Percentiles rank a stretch among this genome's conserved stretches.
phyloP scores from a whole-genome alignment of 805 yeast genomes.

The Candida silvatica region DNA sequence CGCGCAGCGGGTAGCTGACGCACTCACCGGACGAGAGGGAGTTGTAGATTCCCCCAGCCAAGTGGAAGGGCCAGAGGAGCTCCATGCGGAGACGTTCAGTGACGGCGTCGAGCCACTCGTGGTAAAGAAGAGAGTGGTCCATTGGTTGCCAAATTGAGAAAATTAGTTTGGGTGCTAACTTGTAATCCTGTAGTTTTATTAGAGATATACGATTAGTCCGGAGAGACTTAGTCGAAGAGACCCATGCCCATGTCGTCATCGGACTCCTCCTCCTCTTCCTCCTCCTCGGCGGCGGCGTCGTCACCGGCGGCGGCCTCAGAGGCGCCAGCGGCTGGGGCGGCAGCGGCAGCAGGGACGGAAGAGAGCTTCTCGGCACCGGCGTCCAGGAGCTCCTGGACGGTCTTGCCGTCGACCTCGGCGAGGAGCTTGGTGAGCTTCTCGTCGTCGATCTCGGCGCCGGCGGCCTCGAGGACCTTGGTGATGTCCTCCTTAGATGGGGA shows the following conservation, averaged over 20 bases:
- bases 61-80: slow-evolving; percentile 13
- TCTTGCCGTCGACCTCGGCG: slow-evolving; percentile 72
- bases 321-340: slow-evolving; percentile 55
- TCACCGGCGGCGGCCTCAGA: slow-evolving; percentile 48
- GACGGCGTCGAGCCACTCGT: slow-evolving; percentile 8
- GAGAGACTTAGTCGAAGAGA: slow-evolving; percentile 98
- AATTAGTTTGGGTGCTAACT: slow-evolving; percentile 7
- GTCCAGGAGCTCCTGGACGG: slow-evolving; percentile 65
- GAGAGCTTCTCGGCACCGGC: slow-evolving; percentile 78
- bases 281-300: slow-evolving; percentile 51
- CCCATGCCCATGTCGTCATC: slow-evolving; percentile 53
- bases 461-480: slow-evolving; percentile 61
- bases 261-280: slow-evolving; percentile 41
- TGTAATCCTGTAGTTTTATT: too few species aligned
- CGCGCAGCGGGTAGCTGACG: slow-evolving; percentile 17
- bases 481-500: slow-evolving; percentile 75
- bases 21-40: neutral
- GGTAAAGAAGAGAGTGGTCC: neutral
- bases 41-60: slow-evolving; percentile 7
- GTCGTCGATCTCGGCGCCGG: slow-evolving; percentile 75
- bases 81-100: slow-evolving; percentile 13
- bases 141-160: too few species aligned
- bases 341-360: slow-evolving; percentile 77
- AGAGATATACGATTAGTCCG: too few species aligned
- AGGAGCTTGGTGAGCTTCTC: slow-evolving; percentile 64